Base-by-base conservation (phyloP, 495 filamentous ascomycete species). In the Opeltia flavorubescens region DNA sequence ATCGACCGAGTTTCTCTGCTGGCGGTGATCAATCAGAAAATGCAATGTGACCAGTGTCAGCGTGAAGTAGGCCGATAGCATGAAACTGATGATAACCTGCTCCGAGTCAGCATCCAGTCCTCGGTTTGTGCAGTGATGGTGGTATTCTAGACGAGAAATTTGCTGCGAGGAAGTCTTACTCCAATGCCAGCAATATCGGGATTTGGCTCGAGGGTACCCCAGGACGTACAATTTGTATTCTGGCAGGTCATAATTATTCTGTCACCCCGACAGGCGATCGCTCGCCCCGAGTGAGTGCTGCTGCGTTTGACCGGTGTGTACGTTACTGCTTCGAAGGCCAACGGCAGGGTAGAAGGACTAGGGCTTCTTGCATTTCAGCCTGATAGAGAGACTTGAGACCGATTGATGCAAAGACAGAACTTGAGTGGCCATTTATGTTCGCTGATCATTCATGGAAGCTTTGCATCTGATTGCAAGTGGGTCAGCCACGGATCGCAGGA, bases 111-210 rank as follows among this genome's bases (percentile, higher is more conserved):
- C 21, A 46, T 11, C 26, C 28, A 3, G 8, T 44, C 4, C 25
- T 11, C 12, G 7, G 11, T 13, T 8, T 5, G 7, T 28, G 13
- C 12, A 8, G 7, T 8, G 15, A 43, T 43, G 40, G 13, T 23
- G 13, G 7, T 24, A 28, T 9, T 27, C 28, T 44, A 15, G 6
- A 43, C 12, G 25, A 44, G n/a, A 31, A 20, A 44, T 44, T 13
- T 40, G 6, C 11, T 27, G 5, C 4, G 2, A 17, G 25, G n/a
- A 4, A 46, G n/a, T 35, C 44, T 46, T 46, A 46, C 44, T 24
- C 44, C 44, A 18, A 36, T 46, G 29, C 44, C 44, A 36, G 44
- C n/a, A 21, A 46, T 46, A 36, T 46, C 44, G 9, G 44, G 44
- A 23, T 46, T 36, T 2, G 44, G 24, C 29, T 46, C 13, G 27